A percentile compares a stretch with the other conserved stretches of the same genome.
Evolutionary conservation across 331 rosid species (phyloP).

Genomic region (Phaseolus coccineus): DNA sequence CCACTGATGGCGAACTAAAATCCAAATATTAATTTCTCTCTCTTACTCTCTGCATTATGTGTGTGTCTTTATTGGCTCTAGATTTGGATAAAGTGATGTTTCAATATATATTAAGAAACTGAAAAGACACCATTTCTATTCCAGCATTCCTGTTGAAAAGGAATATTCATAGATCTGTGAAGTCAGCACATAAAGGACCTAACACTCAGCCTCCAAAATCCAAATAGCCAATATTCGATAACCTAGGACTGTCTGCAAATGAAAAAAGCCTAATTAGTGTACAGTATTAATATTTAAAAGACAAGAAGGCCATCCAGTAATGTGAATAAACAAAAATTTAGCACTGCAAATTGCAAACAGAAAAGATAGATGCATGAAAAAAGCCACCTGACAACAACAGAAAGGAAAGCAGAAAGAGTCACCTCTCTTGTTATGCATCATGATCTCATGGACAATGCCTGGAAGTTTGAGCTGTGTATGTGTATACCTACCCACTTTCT

Average conservation of each 20-base stretch:
- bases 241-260: conserved; percentile 46
- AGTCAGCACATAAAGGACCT: conserved; percentile 46
- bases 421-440: conserved; percentile 35
- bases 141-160: conserved; percentile 41
- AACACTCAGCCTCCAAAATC: conserved; percentile 36
- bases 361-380: conserved; percentile 6
- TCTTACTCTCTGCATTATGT: background rate
- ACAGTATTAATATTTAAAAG: conserved; percentile 1
- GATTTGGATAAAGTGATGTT: conserved; percentile 32
- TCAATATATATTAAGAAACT: conserved; percentile 41
- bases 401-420: conserved; percentile 40
- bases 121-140: conserved; percentile 47
- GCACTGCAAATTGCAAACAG: conserved; percentile 34
- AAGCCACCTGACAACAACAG: conserved; percentile 53
- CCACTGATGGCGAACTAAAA: conserved; percentile 6
- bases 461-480: conserved; percentile 37
- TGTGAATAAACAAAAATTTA: conserved; percentile 12
- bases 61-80: conserved; percentile 30
- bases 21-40: conserved; percentile 36
- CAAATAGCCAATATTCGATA: conserved; percentile 41
- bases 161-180: conserved; percentile 68
- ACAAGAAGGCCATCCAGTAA: conserved; percentile 11
- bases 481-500: background rate
- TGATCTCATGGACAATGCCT: conserved; percentile 9
- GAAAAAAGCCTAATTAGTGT: conserved; percentile 23